Conservation (phyloP, 2,329 filamentous ascomycete genomes). For the Trichophyton equinum region DNA sequence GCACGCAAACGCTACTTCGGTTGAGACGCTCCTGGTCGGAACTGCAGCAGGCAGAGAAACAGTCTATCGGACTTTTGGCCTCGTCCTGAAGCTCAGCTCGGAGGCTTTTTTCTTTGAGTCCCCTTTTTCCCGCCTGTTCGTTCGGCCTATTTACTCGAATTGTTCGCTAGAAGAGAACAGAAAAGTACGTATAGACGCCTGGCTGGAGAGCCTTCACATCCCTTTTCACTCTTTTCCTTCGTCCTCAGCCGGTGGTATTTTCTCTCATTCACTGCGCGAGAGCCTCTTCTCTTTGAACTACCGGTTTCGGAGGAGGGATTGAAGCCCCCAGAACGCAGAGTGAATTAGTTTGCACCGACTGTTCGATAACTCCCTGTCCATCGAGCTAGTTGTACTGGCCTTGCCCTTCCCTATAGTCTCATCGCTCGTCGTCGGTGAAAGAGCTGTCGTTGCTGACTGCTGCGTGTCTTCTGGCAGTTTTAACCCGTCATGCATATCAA, state of each 20-base stretch:
- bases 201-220: not conserved
- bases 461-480: not conserved
- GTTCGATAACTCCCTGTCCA: not conserved
- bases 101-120: not conserved
- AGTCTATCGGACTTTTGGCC: not conserved
- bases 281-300: not conserved
- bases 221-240: not conserved
- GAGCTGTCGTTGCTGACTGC: not conserved
- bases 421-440: not conserved
- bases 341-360: not conserved
- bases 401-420: not conserved
- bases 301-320: not conserved
- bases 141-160: not conserved
- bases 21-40: constrained; percentile 18
- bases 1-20: constrained; percentile 36
- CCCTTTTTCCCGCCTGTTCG: not conserved
- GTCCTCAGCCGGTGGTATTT: not conserved
- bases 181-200: not conserved
- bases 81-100: not conserved
- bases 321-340: not conserved
- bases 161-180: not conserved
- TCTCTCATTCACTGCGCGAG: not conserved
- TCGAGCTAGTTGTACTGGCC: not conserved
- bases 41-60: not conserved
- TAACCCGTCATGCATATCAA: constrained; percentile 75